Base-by-base conservation (phyloP, 75 land plant species). In the Azolla pinnata region DNA sequence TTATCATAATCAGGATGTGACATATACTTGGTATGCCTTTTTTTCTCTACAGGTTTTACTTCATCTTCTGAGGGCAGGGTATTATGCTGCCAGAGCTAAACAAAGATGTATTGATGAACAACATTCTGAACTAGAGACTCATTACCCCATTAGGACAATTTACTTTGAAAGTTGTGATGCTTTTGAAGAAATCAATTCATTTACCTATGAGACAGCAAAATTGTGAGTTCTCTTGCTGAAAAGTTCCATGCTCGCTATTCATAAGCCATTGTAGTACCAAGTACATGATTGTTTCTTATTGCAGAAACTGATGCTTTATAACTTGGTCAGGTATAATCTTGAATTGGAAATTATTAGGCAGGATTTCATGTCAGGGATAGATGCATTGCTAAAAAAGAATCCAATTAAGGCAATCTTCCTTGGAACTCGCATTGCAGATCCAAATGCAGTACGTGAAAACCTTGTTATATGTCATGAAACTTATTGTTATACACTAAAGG, bases 361-460 rank as follows among this genome's bases (percentile, higher is more conserved):
- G 47, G 97, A 90, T 68, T 90, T 90, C 75, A 90, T 87, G 64
- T 74, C 88, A 65, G 97, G 97, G 17, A 48, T 90, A 38, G 92
- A 83, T 62, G 85, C 68, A 35, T 56, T 90, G 32, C 59, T 81
- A 27, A 77, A 77, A 47, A 40, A 68, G 66, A 90, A 77, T 53
- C 97, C 92, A 29, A 75, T 80, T 9, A 86, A 78, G 65, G 97
- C 97, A 49, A 87, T 84, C 54, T 90, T 90, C 59, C 79, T 90
- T 69, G 97, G 97, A 46, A 85, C 90, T 8, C 73, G 97, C 45
- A 87, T 81, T 73, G 97, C 92, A 32, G 97, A 90, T 69, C 97
- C 97, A 31, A 90, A 88, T 63, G 97, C 97, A 69, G 97, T 90
- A 90, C 2, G 70, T 60, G 31, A n/a, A 7, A 38, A 38, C 14